Base-by-base conservation (phyloP, 2,329 filamentous ascomycete genomes). In the Cladosporium oxysporum region DNA sequence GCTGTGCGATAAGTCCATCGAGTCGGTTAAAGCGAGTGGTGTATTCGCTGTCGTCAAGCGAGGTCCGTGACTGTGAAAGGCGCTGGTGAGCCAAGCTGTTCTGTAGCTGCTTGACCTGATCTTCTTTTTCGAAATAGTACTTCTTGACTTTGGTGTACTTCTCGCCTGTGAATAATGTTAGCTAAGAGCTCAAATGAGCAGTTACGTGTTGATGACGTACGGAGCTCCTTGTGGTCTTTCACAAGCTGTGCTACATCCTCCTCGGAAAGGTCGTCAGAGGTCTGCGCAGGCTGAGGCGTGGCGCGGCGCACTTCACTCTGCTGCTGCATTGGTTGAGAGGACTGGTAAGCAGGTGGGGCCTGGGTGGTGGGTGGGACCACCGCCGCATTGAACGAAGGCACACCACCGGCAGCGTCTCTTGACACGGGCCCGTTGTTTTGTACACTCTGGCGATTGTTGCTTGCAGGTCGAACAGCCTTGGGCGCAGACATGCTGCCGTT, bases 81-180 rank as follows among this genome's bases (percentile, higher is more conserved):
- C 94, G 90, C 79, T 98, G 95, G 78, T 97, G 95, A 66, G 95
- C 95, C 62, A 99, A 87, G n/a, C 93, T 95, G 77, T 99, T 98
- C 77, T 99, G 95, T 21, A 99, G 85, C 73, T 95, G 91, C 77
- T 97, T 94, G 28, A 98, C 91, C 78, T 97, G 93, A 21, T 88
- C 85, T 70, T 90, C 91, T 72, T 96, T 90, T 70, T 98, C 95
- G 77, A 98, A 98, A 77, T 97, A 99, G 73, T 97, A 91, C 65
- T 93, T 89, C 82, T 99, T 99, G 66, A 99, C 94, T 76, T 97
- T 97, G 78, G 96, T 96, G 78, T 99, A 99, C 81, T 99, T 99
- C 71, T 88, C 88, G 75, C 95, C 93, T 97, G 62, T 66, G 67
- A n/a, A 55, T 31, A 33, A 49, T 28, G 66, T 73, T 41, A 73